Base-by-base conservation (phyloP, 495 filamentous ascomycete species). In the Neurospora africana region DNA sequence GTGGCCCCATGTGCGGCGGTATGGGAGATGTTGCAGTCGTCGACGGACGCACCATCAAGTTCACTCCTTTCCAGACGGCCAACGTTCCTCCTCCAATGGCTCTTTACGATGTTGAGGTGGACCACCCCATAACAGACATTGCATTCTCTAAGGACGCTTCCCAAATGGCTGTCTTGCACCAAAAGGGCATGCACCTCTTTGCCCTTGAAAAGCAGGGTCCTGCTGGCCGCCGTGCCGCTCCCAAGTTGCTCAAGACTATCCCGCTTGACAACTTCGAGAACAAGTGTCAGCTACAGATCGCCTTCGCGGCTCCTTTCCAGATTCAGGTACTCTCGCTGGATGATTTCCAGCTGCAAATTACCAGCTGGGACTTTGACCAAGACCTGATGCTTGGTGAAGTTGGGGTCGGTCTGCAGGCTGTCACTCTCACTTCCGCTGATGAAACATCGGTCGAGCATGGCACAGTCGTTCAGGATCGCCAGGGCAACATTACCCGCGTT, bases 61-160 rank as follows among this genome's bases (percentile, higher is more conserved):
- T 98, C 68, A 98, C 95, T 6, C 92, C 96, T 5, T 84, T 98
- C 76, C 85, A 92, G 72, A 83, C 90, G 68, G 90, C 93, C 47
- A 97, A 95, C 75, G 86, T 96, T 19, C 95, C 95, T 44, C 95
- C 95, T 41, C 95, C 95, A 39, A 97, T 98, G 93, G 88, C 94
- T 19, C 84, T 94, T 70, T 89, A 89, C 75, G 93, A 97, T 73
- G 76, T 98, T 68, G 74, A 82, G 30, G 77, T 93, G 37, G 84
- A 86, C 47, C 86, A 86, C 4, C 90, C 89, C 69, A 85, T 87
- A 10, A 82, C 92, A 70, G 94, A 98, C 79, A 87, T 94, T 68
- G 89, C 91, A 5, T 89, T 97, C 74, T 89, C 88, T 75, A 83
- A 84, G 36, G 86, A 87, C 27, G 88, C 88, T 43, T 86, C 84